Evolutionary conservation across 2,329 filamentous ascomycete genomes (phyloP).

Genomic region (Botrytis porri): DNA sequence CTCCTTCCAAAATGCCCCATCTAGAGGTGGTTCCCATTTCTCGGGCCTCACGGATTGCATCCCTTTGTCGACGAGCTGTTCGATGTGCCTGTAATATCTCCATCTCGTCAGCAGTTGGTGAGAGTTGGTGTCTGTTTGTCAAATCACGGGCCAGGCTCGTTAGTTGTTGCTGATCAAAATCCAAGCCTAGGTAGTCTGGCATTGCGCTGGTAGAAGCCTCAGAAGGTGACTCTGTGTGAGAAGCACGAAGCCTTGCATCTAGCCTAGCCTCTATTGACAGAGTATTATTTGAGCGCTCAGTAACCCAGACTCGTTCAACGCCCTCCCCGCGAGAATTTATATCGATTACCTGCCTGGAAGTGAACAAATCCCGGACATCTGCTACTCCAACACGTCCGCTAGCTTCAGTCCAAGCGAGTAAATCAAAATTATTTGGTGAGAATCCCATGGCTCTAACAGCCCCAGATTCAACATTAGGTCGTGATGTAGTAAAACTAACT

Average conservation of each 20-base stretch:
- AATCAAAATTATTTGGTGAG: slow-evolving; percentile 82
- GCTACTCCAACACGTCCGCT: slow-evolving; percentile 72
- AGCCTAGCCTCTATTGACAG: slow-evolving; percentile 33
- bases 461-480: slow-evolving; percentile 53
- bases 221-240: slow-evolving; percentile 29
- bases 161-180: slow-evolving; percentile 34
- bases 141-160: slow-evolving; percentile 31
- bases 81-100: slow-evolving; percentile 56
- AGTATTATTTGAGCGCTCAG: slow-evolving; percentile 29
- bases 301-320: slow-evolving; percentile 35
- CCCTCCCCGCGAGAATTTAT: slow-evolving; percentile 59
- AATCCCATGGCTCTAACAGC: slow-evolving; percentile 91
- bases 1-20: slow-evolving; percentile 24
- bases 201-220: slow-evolving; percentile 28
- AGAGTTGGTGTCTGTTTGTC: slow-evolving; percentile 48
- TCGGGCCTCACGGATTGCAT: slow-evolving; percentile 29
- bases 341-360: slow-evolving; percentile 64
- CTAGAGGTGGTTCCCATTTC: slow-evolving; percentile 25
- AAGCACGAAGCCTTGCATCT: slow-evolving; percentile 33
- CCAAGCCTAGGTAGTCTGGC: slow-evolving; percentile 35
- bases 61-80: slow-evolving; percentile 48
- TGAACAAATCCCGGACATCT: slow-evolving; percentile 66
- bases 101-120: slow-evolving; percentile 53
- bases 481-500: slow-evolving; percentile 73
- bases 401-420: slow-evolving; percentile 92